Base-by-base conservation (phyloP, 306 rosid genomes). In the Prunus kanzakura region DNA sequence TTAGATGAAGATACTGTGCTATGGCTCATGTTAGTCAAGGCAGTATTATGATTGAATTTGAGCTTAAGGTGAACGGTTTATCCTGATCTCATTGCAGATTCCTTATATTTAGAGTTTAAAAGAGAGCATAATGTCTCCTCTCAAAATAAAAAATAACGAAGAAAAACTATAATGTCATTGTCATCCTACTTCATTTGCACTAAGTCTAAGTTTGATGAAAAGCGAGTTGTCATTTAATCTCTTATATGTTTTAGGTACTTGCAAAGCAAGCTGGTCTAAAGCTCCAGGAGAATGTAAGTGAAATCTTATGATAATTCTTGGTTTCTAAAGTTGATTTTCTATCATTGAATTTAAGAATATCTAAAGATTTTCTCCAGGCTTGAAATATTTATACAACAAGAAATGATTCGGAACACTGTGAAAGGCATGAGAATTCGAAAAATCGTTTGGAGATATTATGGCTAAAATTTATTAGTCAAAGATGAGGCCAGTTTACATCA, bases 191-290 rank as follows among this genome's bases (percentile, higher is more conserved):
- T 70, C 6, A 11, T 60, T 25, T 51, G 4, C 12, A 52, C 29
- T 16, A 47, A 68, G 8, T 22, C 47, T 14, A 54, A 13, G 38
- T 72, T 22, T 20, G 55, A 35, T 55, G 57, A 71, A 32, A n/a
- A 30, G 6, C 8, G 15, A 22, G 57, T 88, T 64, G 77, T 74
- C 56, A 66, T 67, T 71, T 49, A 56, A 35, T 64, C 29, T 83
- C 83, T 65, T 45, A 29, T 74, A 75, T 78, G 76, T 65, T 79
- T 69, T 82, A 95, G 98, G 96, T 95, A 75, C 97, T 95, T 79
- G 73, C 73, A 50, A 92, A 92, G 86, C 98, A 92, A 88, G 95
- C 91, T 69, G 93, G 97, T 74, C 88, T 95, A 71, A 87, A 75
- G 81, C 90, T 95, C 60, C 92, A 83, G 72, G 92, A 84, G 55